Conservation (phyloP, 768 basidiomycete genomes). For the Pulveroboletus sp. region DNA sequence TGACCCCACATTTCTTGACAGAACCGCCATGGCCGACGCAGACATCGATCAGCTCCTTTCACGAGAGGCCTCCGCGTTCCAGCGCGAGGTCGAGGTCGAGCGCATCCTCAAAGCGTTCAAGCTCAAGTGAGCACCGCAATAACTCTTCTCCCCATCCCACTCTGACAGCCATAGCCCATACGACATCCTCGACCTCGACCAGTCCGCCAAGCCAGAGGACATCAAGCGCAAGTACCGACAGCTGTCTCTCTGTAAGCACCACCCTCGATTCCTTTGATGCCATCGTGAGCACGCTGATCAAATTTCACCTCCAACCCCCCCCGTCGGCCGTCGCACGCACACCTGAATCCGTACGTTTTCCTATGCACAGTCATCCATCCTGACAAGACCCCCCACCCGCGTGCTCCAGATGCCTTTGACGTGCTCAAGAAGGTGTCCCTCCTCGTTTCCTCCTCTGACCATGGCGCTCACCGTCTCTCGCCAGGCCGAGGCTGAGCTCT, state of each 20-base stretch:
- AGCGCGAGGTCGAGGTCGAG: conserved; percentile 85
- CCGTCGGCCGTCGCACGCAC: not conserved
- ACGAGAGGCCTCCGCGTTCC: conserved; percentile 79
- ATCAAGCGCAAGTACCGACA: conserved; percentile 89
- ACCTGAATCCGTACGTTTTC: conserved; percentile 39
- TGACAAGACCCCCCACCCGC: conserved; percentile 88
- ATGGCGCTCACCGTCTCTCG: not conserved
- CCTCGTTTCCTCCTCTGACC: not conserved
- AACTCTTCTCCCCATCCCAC: not conserved
- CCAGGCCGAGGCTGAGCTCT: conserved; percentile 82
- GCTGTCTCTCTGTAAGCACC: conserved; percentile 71
- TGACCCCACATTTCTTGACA: conserved; percentile 12
- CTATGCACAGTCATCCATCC: conserved; percentile 85
- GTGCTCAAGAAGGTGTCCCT: conserved; percentile 78
- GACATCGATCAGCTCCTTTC: conserved; percentile 80
- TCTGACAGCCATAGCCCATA: conserved; percentile 64
- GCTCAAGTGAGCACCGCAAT: conserved; percentile 65
- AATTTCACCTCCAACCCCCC: conserved; percentile 7
- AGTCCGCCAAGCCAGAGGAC: conserved; percentile 67
- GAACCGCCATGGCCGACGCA: conserved; percentile 31
- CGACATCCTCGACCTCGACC: conserved; percentile 82
- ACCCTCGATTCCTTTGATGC: conserved; percentile 6
- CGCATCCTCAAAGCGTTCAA: conserved; percentile 94
- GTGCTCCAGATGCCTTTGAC: conserved; percentile 91
- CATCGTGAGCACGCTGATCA: conserved; percentile 22